Evolutionary conservation across 305 asterid genomes (phyloP).

Genomic region (Petunia hybrid): DNA sequence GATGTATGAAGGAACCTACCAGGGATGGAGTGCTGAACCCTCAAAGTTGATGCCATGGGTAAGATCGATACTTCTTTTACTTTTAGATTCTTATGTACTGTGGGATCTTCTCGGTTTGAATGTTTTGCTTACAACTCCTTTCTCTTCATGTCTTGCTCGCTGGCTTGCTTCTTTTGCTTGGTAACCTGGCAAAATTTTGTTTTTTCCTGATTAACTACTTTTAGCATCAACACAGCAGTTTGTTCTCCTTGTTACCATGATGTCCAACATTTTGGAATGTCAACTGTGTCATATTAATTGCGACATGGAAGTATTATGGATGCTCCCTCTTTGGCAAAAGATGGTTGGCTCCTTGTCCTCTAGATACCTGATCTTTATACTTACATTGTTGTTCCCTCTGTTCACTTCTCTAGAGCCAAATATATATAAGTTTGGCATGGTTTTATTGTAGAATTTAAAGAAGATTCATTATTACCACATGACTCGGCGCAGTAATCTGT

Average conservation of each 20-base stretch:
- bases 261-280: slow-evolving; percentile 4
- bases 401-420: background rate
- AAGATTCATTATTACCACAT: background rate
- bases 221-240: slow-evolving; percentile 6
- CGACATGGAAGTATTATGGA: background rate
- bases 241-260: background rate
- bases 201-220: background rate
- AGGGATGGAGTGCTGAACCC: slow-evolving; percentile 79
- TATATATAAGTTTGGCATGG: background rate
- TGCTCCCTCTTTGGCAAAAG: slow-evolving; percentile 13
- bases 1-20: slow-evolving; percentile 74
- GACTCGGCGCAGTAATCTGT: background rate
- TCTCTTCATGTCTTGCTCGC: slow-evolving; percentile 20
- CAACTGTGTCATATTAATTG: background rate
- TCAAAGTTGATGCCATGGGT: slow-evolving; percentile 73
- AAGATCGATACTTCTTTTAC: slow-evolving; percentile 36
- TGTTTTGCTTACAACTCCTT: background rate
- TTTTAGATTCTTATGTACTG: slow-evolving; percentile 5
- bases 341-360: background rate
- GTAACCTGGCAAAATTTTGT: background rate
- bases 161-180: background rate
- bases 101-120: background rate
- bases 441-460: background rate
- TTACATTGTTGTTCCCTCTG: background rate
- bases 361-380: background rate